Conservation (phyloP, 257 asterid species). For the Rhazya stricta region DNA sequence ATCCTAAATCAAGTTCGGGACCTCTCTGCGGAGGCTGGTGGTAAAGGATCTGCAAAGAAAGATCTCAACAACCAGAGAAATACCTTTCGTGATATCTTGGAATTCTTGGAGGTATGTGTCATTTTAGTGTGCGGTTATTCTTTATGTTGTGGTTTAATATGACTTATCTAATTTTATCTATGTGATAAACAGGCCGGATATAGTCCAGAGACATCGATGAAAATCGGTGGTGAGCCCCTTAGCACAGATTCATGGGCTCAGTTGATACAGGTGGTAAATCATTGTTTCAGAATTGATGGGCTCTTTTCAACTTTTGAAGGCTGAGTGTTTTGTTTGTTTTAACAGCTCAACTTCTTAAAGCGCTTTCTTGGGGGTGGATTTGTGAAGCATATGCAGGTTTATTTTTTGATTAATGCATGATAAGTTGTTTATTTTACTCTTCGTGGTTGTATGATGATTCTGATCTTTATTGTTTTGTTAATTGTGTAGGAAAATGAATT, state of each 20-base stretch:
- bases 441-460: background rate
- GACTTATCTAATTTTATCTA: background rate
- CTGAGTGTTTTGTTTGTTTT: constrained; percentile 7
- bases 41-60: constrained; percentile 88
- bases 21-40: constrained; percentile 87
- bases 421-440: background rate
- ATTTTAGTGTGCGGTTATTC: background rate
- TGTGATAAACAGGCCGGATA: constrained; percentile 55
- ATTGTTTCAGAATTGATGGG: constrained; percentile 11
- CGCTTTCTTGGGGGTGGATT: constrained; percentile 98
- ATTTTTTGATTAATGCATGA: constrained; percentile 2
- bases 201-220: constrained; percentile 59
- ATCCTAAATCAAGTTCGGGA: constrained; percentile 61
- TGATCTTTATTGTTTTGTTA: background rate
- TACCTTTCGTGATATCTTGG: constrained; percentile 76
- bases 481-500: constrained; percentile 69
- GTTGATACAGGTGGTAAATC: constrained; percentile 57
- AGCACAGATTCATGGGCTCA: constrained; percentile 68
- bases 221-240: constrained; percentile 76
- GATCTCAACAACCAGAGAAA: constrained; percentile 85
- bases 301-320: background rate
- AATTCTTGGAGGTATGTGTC: constrained; percentile 66
- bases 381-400: constrained; percentile 94
- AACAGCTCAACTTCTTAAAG: constrained; percentile 77
- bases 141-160: constrained; percentile 2